Evolutionary conservation across 2,329 filamentous ascomycete genomes (phyloP).

Genomic region (Colletotrichum karsti): DNA sequence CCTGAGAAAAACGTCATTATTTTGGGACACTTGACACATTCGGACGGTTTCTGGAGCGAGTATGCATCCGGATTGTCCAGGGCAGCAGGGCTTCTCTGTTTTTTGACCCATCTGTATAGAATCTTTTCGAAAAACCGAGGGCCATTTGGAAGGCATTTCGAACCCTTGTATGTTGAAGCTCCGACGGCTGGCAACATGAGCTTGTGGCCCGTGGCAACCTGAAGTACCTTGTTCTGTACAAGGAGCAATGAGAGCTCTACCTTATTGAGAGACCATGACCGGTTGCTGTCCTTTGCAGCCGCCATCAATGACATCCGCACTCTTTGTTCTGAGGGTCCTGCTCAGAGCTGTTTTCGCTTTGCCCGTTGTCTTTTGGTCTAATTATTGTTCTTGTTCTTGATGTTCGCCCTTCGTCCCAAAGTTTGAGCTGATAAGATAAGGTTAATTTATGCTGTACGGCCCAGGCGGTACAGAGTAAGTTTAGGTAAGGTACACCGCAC

Average conservation of each 20-base stretch:
- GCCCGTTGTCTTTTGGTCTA: too few relatives aligned
- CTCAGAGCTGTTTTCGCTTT: too few relatives aligned
- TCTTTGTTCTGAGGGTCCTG: too few relatives aligned
- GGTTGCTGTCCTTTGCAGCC: too few relatives aligned
- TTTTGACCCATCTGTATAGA: not conserved
- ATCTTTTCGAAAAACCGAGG: not conserved
- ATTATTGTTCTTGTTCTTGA: too few relatives aligned
- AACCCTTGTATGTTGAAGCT: not conserved
- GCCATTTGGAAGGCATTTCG: too few relatives aligned
- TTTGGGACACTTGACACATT: not conserved
- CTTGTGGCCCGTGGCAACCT: not conserved
- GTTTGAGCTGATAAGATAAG: constrained; percentile 8
- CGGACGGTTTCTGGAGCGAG: not conserved
- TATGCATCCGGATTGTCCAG: not conserved
- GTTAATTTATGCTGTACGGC: not conserved
- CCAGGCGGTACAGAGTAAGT: too few relatives aligned
- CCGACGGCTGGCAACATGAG: not conserved
- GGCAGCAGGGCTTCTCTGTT: not conserved
- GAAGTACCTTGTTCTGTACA: not conserved
- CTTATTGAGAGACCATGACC: not conserved
- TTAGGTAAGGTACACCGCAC: too few relatives aligned
- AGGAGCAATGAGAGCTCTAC: not conserved
- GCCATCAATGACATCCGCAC: too few relatives aligned
- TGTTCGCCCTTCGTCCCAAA: too few relatives aligned
- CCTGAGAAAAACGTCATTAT: constrained; percentile 14